Evolutionary conservation across 371 early-diverging fungal genomes (phyloP).

Genomic region (Fennellomyces sp.): DNA sequence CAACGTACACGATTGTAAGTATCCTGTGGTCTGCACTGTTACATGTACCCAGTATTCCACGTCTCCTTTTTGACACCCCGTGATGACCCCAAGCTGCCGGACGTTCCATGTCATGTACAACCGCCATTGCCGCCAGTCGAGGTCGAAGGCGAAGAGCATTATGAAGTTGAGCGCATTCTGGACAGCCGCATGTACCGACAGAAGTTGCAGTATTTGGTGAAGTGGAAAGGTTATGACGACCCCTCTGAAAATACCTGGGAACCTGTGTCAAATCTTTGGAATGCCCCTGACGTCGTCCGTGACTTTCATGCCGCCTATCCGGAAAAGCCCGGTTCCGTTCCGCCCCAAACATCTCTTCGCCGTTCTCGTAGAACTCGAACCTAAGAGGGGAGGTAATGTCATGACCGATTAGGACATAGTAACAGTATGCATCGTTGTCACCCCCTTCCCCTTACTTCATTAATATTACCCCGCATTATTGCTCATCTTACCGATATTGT

Average conservation of each 20-base stretch:
- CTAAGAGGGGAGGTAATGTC: constrained; percentile 11
- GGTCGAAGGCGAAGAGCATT: constrained; percentile 33
- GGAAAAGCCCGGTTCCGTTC: not conserved
- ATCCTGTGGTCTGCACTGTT: too few relatives aligned
- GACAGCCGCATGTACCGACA: constrained; percentile 15
- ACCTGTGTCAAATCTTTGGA: not conserved
- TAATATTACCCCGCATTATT: too few relatives aligned
- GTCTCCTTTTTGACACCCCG: constrained; percentile 19
- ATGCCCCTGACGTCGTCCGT: not conserved
- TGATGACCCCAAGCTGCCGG: not conserved
- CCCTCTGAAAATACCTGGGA: constrained; percentile 22
- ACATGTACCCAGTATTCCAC: too few relatives aligned
- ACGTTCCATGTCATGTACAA: constrained; percentile 18
- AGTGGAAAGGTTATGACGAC: constrained; percentile 23
- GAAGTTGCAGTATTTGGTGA: constrained; percentile 25
- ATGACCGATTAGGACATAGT: too few relatives aligned
- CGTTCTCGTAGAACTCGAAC: constrained; percentile 12
- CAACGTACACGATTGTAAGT: too few relatives aligned
- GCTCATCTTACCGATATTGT: too few relatives aligned
- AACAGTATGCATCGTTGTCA: too few relatives aligned
- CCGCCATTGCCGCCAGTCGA: constrained; percentile 25
- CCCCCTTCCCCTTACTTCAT: too few relatives aligned
- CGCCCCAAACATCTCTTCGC: not conserved
- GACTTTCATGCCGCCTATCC: constrained; percentile 16
- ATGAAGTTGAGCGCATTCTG: constrained; percentile 36